Conservation (phyloP, 1,284 basidiomycete species). For the Sphagnurus paluster region DNA sequence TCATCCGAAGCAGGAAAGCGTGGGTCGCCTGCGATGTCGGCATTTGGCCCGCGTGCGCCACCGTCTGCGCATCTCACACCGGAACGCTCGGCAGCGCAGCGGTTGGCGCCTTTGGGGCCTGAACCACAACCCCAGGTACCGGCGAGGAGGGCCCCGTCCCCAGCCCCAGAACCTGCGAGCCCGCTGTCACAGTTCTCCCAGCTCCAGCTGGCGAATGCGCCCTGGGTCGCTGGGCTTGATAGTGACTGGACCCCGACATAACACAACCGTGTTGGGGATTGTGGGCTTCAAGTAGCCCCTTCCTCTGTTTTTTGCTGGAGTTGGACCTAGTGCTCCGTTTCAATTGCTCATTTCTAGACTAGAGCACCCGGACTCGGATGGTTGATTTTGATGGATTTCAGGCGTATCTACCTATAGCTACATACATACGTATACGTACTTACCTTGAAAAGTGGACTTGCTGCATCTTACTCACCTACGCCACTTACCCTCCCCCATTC, state of each 20-base stretch:
- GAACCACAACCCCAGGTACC: conserved; percentile 8
- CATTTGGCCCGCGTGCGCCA: conserved; percentile 26
- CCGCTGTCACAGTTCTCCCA: conserved; percentile 19
- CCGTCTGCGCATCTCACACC: conserved; percentile 16
- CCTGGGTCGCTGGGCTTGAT: conserved; percentile 22
- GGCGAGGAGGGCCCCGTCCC: conserved; percentile 5
- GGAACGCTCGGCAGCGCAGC: conserved; percentile 16
- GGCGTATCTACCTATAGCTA: no score
- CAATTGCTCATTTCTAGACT: no score
- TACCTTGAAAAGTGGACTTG: no score
- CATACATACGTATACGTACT: no score
- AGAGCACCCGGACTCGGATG: no score
- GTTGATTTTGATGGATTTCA: no score
- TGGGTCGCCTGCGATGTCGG: conserved; percentile 29
- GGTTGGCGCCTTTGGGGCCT: conserved; percentile 10
- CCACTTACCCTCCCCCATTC: no score
- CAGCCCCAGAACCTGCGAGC: conserved; percentile 17
- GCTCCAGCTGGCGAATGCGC: no score
- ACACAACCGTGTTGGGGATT: neutral
- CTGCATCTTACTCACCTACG: no score
- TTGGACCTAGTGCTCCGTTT: no score
- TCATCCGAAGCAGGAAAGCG: conserved; percentile 47
- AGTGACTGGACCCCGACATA: conserved; percentile 20
- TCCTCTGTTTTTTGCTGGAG: no score
- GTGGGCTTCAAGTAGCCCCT: neutral